Evolutionary conservation across 345 rosid genomes (phyloP).

Genomic region (Pugionium dolabratum): DNA sequence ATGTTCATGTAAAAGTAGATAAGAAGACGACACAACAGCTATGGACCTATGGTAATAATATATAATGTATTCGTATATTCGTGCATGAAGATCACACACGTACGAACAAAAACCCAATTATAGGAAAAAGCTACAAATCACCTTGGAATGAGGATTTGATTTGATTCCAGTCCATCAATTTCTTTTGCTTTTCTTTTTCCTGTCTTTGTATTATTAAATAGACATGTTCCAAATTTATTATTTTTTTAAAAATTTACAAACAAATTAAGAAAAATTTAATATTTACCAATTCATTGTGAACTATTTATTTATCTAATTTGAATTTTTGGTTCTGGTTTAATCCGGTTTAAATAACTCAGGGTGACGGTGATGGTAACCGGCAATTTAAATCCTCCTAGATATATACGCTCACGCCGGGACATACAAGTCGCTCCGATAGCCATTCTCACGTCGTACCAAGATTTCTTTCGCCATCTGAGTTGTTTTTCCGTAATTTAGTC

Average conservation of each 20-base stretch:
- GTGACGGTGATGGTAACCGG: slow-evolving; percentile 11
- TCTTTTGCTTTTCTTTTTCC: background rate
- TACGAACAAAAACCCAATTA: slow-evolving; percentile 27
- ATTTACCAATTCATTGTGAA: too few species aligned
- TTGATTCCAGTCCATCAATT: slow-evolving; percentile 24
- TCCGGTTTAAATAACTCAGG: slow-evolving; percentile 7
- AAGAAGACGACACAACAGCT: slow-evolving; percentile 29
- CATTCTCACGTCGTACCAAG: slow-evolving; percentile 8
- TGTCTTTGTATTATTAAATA: too few species aligned
- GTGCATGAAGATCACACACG: too few species aligned
- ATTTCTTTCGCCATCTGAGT: slow-evolving; percentile 12
- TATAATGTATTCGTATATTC: too few species aligned
- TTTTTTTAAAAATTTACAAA: too few species aligned
- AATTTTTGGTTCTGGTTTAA: slow-evolving; percentile 5
- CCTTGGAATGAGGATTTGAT: slow-evolving; percentile 42
- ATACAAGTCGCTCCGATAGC: background rate
- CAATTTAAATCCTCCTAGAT: background rate
- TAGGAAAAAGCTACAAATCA: slow-evolving; percentile 11
- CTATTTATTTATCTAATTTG: too few species aligned
- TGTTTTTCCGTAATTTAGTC: background rate
- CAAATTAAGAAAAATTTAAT: too few species aligned
- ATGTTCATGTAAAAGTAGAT: slow-evolving; percentile 6
- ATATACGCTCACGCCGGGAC: background rate
- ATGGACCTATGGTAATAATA: background rate
- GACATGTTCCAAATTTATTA: too few species aligned